Conservation (phyloP, 768 basidiomycete genomes). For the Pleurotus ostreatus region DNA sequence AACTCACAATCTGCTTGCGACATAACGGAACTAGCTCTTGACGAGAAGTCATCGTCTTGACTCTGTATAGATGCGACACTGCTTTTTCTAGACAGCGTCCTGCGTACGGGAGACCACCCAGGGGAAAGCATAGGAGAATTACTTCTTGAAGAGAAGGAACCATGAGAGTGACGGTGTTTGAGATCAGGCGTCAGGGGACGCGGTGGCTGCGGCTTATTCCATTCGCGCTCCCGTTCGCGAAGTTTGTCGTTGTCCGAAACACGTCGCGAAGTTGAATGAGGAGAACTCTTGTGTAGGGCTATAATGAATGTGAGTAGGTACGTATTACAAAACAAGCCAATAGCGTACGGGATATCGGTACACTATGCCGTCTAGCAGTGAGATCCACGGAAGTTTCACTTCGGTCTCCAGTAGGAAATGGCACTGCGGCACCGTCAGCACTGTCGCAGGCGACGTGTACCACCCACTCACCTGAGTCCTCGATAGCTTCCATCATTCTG, state of each 20-base stretch:
- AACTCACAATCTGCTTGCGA: slow-evolving; percentile 54
- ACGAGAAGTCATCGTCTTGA: slow-evolving; percentile 36
- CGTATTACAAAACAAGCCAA: not conserved
- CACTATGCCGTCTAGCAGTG: not conserved
- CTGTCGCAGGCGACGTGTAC: slow-evolving; percentile 7
- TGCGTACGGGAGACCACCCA: not conserved
- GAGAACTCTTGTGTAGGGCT: not conserved
- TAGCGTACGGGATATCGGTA: not conserved
- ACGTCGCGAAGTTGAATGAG: slow-evolving; percentile 2
- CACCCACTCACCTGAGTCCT: slow-evolving; percentile 26
- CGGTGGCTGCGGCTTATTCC: slow-evolving; percentile 31
- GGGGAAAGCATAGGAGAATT: slow-evolving; percentile 16
- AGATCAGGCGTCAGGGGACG: slow-evolving; percentile 18
- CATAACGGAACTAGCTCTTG: slow-evolving; percentile 38
- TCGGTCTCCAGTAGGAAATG: not conserved
- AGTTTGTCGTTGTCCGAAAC: slow-evolving; percentile 18
- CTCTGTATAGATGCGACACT: slow-evolving; percentile 40
- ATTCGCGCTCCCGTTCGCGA: slow-evolving; percentile 43
- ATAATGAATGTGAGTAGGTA: not conserved
- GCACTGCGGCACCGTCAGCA: not conserved
- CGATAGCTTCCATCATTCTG: slow-evolving; percentile 50
- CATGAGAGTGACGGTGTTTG: slow-evolving; percentile 16
- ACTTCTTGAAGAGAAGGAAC: slow-evolving; percentile 16
- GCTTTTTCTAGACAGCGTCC: slow-evolving; percentile 15
- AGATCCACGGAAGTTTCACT: not conserved